These are phyloP conservation scores for Dendrobium nobile DNA, from an alignment of 106 monocot genomes.

Conservation along the genomic window DNA sequence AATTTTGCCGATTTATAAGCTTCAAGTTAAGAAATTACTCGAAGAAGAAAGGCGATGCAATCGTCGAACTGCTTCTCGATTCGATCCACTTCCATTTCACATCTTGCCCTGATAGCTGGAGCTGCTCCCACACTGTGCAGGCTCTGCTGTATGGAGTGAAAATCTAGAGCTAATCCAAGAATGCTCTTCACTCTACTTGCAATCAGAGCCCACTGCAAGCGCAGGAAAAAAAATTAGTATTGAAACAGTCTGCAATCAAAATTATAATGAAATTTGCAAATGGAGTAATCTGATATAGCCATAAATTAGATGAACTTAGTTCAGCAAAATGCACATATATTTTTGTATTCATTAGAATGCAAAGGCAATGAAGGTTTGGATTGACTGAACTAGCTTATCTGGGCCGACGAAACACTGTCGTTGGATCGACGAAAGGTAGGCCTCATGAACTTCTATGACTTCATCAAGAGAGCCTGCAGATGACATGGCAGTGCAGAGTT, in stretches of 20 bases:
- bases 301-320: too few relatives aligned
- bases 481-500: constrained; percentile 81
- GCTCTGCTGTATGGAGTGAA: constrained; percentile 66
- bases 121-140: constrained; percentile 63
- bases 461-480: constrained; percentile 82
- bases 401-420: constrained; percentile 93
- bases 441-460: constrained; percentile 88
- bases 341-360: too few relatives aligned
- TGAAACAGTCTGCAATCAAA: too few relatives aligned
- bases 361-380: too few relatives aligned
- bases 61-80: constrained; percentile 96
- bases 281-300: too few relatives aligned
- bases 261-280: too few relatives aligned
- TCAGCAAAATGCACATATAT: too few relatives aligned
- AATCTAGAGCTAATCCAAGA: constrained; percentile 81
- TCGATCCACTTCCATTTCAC: constrained; percentile 79
- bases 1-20: background rate
- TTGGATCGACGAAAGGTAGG: constrained; percentile 83
- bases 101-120: constrained; percentile 70
- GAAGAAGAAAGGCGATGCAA: constrained; percentile 82
- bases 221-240: too few relatives aligned
- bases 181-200: constrained; percentile 83
- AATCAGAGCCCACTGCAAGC: constrained; percentile 80
- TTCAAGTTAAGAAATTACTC: constrained; percentile 33
- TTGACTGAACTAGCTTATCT: constrained; percentile 64